phyloP scores from a whole-genome alignment of 495 filamentous ascomycete species.

The Echria macrotheca region DNA sequence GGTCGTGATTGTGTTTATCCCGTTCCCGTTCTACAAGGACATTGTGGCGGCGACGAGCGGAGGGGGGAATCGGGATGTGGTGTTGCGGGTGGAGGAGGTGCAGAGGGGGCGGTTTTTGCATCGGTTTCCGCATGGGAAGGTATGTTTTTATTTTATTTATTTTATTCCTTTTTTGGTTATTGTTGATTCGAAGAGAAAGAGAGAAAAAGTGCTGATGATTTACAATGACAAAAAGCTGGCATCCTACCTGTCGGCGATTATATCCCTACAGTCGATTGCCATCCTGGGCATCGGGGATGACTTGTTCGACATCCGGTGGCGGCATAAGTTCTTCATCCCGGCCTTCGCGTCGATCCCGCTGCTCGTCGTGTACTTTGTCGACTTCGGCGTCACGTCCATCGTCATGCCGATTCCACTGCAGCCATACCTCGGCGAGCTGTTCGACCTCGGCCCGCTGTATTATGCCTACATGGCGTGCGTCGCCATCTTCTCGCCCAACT shows the following conservation, averaged over 20 bases:
- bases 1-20: constrained; percentile 82
- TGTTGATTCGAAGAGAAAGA: too few species aligned
- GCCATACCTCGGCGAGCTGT: constrained; percentile 69
- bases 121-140: constrained; percentile 91
- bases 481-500: constrained; percentile 60
- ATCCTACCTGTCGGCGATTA: constrained; percentile 88
- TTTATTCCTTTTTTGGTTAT: too few species aligned
- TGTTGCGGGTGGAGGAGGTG: constrained; percentile 59
- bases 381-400: constrained; percentile 93
- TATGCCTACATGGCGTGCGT: constrained; percentile 44
- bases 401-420: constrained; percentile 82
- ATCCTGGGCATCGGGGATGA: constrained; percentile 94
- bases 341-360: constrained; percentile 91
- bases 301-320: constrained; percentile 96
- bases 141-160: too few species aligned
- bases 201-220: too few species aligned
- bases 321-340: constrained; percentile 96
- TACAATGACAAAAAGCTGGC: too few species aligned
- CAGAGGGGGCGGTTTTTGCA: constrained; percentile 78
- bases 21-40: constrained; percentile 96
- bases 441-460: constrained; percentile 77
- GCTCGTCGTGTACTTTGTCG: constrained; percentile 95
- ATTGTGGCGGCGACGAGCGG: constrained; percentile 94
- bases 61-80: constrained; percentile 83
- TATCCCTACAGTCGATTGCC: constrained; percentile 82